Evolutionary conservation across 2,329 filamentous ascomycete species (phyloP).

Genomic region (Ophidiomyces ophidiicola): DNA sequence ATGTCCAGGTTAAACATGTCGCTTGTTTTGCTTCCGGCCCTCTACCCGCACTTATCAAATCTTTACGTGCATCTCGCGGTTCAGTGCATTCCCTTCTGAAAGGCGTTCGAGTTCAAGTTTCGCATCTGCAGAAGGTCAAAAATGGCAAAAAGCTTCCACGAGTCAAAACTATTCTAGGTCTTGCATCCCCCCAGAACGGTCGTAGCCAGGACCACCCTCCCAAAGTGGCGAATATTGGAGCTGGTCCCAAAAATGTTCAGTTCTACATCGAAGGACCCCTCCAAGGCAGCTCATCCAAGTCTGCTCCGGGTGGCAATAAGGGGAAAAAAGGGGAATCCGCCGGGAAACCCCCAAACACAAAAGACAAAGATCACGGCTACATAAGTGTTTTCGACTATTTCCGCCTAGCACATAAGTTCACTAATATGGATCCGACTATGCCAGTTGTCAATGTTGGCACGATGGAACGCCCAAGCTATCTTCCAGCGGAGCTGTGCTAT

Average conservation of each 20-base stretch:
- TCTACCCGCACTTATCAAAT: slow-evolving; percentile 29
- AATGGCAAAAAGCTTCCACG: slow-evolving; percentile 24
- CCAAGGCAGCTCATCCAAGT: slow-evolving; percentile 12
- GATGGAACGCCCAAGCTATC: slow-evolving; percentile 45
- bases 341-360: slow-evolving; percentile 21
- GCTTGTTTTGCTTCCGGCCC: slow-evolving; percentile 44
- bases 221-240: slow-evolving; percentile 27
- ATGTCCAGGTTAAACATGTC: slow-evolving; percentile 50
- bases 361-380: slow-evolving; percentile 26
- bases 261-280: slow-evolving; percentile 39
- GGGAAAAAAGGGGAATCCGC: slow-evolving; percentile 13
- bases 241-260: slow-evolving; percentile 41
- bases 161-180: slow-evolving; percentile 36
- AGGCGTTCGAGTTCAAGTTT: slow-evolving; percentile 30
- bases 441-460: slow-evolving; percentile 58
- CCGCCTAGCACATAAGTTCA: slow-evolving; percentile 12
- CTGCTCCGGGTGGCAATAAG: slow-evolving; percentile 20
- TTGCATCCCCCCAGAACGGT: slow-evolving; percentile 35
- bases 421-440: slow-evolving; percentile 21
- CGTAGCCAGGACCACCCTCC: slow-evolving; percentile 26
- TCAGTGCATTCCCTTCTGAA: slow-evolving; percentile 27
- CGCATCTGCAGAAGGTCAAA: slow-evolving; percentile 30
- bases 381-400: slow-evolving; percentile 45
- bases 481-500: slow-evolving; percentile 54
- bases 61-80: slow-evolving; percentile 16